Evolutionary conservation across 768 basidiomycete genomes (phyloP), one percentile per base, ranked within the genome.

Genomic region (Pleurotus giganteus): DNA sequence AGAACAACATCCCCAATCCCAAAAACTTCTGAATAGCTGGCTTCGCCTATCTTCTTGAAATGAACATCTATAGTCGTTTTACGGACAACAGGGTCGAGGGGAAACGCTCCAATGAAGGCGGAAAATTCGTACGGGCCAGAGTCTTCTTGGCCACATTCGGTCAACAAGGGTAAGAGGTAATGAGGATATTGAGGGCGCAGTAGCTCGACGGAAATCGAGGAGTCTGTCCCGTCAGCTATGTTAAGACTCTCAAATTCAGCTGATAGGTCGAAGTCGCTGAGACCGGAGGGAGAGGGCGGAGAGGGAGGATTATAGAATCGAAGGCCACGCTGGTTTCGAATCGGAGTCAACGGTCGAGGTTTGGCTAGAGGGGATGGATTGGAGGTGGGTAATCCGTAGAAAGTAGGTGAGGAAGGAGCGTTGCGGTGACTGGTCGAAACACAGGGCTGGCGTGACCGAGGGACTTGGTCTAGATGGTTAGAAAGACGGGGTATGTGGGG

Each of bases 11-110:
- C 83, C 2, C 88, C 88, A 47, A 94, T 87, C 6, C 89, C 89
- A 68, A 92, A 99, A 26, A 99, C 97, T 65, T 99, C 97, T 0
- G 93, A 96, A 69, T 89, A 99, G 46, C 90, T 92, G 5, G 97
- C 97, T 72, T 99, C 97, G 37, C 96, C 96, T 43, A 98, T 86
- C 70, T 99, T 99, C 60, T 71, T 76, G 69, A 94, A 93, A 4
- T 54, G 68, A 21, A 69, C 57, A 4, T 49, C 27, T 0, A 24
- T 42, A 23, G 54, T 41, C 4, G 65, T 61, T n/a, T 63, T 60
- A 60, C 70, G 61, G 56, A 89, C 78, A 52, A 89, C 74, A 2
- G 84, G 80, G 62, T 91, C 90, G 58, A 79, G 82, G 8, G 88
- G 89, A 63, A 93, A 93, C 19, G 83, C 82, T 59, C 87, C 82